phyloP scores from a whole-genome alignment of 768 basidiomycete genomes.

The Amanita phalloides region DNA sequence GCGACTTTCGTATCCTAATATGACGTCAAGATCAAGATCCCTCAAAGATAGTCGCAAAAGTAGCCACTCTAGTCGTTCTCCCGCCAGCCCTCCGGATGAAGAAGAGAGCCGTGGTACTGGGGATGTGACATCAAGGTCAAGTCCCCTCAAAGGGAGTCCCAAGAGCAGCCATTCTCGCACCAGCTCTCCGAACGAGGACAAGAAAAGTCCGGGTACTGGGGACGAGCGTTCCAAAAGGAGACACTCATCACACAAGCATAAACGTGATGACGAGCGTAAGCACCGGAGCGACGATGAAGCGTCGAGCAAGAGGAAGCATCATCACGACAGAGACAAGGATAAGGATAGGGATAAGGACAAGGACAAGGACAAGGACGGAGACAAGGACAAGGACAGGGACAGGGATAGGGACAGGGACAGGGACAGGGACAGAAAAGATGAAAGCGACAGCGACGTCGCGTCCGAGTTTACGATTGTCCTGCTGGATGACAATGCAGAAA shows the following conservation, averaged over 20 bases:
- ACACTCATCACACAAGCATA: not conserved
- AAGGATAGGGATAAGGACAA: not conserved
- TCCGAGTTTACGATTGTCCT: conserved; percentile 27
- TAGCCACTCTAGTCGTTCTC: not conserved
- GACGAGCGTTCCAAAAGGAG: not conserved
- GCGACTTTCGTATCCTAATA: not conserved
- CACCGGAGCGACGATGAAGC: conserved; percentile 4
- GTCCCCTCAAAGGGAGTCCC: not conserved
- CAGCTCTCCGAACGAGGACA: not conserved
- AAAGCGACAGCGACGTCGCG: conserved; percentile 9
- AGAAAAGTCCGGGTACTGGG: not conserved
- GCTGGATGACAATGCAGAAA: conserved; percentile 24
- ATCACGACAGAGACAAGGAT: conserved; percentile 1
- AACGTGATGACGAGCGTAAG: not conserved
- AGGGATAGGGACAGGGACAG: not conserved
- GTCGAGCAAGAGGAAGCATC: conserved; percentile 4
- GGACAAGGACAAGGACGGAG: not conserved
- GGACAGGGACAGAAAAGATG: not conserved
- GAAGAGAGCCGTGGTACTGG: not conserved
- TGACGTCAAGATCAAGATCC: not conserved
- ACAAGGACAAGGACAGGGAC: not conserved
- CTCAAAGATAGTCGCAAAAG: not conserved
- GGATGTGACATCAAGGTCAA: not conserved
- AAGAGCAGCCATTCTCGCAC: not conserved
- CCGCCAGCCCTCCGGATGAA: not conserved